phyloP scores from a whole-genome alignment of 345 rosid species.

The Diplotaxis tenuifolia region DNA sequence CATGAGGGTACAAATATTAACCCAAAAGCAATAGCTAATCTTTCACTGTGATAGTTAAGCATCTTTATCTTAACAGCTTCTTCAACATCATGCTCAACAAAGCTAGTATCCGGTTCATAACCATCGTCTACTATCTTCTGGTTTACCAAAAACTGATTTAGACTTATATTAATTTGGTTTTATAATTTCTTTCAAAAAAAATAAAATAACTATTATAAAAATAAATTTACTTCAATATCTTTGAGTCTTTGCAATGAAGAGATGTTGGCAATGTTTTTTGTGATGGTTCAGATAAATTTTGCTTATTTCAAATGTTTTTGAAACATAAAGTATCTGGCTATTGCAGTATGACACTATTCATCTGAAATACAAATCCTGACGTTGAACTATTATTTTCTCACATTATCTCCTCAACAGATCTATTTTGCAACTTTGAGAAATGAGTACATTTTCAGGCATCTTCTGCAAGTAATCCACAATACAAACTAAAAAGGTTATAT shows the following conservation, averaged over 20 bases:
- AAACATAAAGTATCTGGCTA: not conserved
- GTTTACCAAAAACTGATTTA: constrained; percentile 12
- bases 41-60: constrained; percentile 90
- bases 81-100: constrained; percentile 71
- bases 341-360: not conserved
- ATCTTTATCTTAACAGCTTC: constrained; percentile 73
- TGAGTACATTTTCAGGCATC: not conserved
- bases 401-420: not conserved
- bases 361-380: not conserved
- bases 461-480: not conserved
- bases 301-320: not conserved
- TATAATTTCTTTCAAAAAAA: too few relatives aligned
- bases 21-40: constrained; percentile 90
- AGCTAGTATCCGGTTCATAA: constrained; percentile 71
- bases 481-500: not conserved
- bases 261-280: too few relatives aligned
- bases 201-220: too few relatives aligned
- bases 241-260: too few relatives aligned
- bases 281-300: too few relatives aligned
- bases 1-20: constrained; percentile 62
- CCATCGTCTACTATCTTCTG: constrained; percentile 64
- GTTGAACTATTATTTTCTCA: not conserved
- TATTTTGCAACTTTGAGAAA: not conserved
- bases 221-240: too few relatives aligned
- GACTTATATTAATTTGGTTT: not conserved